phyloP scores from a whole-genome alignment of 2,329 filamentous ascomycete species.

The Biscogniauxia marginata region DNA sequence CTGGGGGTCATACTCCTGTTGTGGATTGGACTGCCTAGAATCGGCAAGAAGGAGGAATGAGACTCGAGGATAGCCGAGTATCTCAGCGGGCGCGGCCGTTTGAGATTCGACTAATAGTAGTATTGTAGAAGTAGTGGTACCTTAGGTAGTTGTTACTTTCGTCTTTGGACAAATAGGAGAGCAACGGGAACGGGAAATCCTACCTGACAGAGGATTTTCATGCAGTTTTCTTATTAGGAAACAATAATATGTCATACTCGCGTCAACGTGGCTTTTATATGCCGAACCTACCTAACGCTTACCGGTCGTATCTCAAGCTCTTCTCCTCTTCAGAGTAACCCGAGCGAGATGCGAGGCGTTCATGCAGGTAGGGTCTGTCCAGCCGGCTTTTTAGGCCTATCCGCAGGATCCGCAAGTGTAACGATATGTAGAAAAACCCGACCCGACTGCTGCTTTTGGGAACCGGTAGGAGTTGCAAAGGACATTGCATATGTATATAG shows the following conservation, averaged over 20 bases:
- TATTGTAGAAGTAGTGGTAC: too few relatives aligned
- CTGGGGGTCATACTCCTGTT: conserved; percentile 42
- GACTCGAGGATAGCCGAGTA: too few relatives aligned
- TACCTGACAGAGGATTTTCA: too few relatives aligned
- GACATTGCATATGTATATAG: background rate
- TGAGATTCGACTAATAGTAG: too few relatives aligned
- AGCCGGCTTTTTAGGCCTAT: background rate
- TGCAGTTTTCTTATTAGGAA: too few relatives aligned
- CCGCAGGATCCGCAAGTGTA: background rate
- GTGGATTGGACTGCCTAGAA: conserved; percentile 46
- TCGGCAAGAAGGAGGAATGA: conserved; percentile 41
- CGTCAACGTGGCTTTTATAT: too few relatives aligned
- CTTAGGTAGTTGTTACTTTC: too few relatives aligned
- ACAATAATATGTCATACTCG: too few relatives aligned
- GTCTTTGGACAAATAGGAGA: too few relatives aligned
- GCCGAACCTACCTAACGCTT: background rate
- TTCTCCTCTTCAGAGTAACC: background rate
- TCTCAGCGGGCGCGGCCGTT: too few relatives aligned
- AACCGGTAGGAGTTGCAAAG: background rate
- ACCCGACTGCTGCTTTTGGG: background rate
- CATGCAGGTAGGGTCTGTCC: background rate
- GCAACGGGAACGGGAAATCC: too few relatives aligned
- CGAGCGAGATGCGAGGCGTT: background rate
- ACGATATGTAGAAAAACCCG: background rate
- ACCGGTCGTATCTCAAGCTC: background rate